phyloP scores from a whole-genome alignment of 768 basidiomycete species.

The Xanthoconium stramineum region DNA sequence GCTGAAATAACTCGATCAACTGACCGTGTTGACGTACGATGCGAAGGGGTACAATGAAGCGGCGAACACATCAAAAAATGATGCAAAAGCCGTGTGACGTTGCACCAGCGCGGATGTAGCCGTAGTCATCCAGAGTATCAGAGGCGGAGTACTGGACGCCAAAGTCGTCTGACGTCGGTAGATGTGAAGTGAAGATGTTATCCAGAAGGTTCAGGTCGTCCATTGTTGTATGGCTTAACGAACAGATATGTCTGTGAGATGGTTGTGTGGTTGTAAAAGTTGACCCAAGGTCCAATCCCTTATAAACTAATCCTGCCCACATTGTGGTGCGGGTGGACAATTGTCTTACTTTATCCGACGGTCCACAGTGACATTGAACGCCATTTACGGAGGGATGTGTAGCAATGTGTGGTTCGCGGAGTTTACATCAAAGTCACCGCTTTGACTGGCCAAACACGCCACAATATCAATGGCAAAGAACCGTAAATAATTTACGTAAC shows the following conservation, averaged over 20 bases:
- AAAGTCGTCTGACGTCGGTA: neutral
- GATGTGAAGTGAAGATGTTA: neutral
- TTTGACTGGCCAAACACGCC: neutral
- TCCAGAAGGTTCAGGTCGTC: neutral
- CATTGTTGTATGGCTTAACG: slow-evolving; percentile 1
- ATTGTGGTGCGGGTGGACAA: neutral
- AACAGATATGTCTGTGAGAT: neutral
- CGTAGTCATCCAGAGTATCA: neutral
- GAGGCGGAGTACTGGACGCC: neutral
- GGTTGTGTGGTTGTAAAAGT: neutral
- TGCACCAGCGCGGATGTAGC: neutral
- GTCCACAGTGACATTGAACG: neutral
- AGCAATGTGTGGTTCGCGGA: too few species aligned
- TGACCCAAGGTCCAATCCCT: neutral
- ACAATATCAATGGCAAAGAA: neutral
- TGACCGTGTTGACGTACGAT: neutral
- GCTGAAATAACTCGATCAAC: neutral
- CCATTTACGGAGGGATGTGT: neutral
- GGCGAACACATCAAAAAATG: neutral
- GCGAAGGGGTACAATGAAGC: neutral
- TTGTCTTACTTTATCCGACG: neutral
- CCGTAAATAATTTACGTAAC: neutral
- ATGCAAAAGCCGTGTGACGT: neutral
- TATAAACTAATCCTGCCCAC: neutral
- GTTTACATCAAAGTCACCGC: neutral